Percentiles rank a stretch among this genome's conserved stretches.
Evolutionary conservation across 2,329 filamentous ascomycete genomes (phyloP).

Genomic region (Ophiognomonia clavigignenti-juglandacearum): DNA sequence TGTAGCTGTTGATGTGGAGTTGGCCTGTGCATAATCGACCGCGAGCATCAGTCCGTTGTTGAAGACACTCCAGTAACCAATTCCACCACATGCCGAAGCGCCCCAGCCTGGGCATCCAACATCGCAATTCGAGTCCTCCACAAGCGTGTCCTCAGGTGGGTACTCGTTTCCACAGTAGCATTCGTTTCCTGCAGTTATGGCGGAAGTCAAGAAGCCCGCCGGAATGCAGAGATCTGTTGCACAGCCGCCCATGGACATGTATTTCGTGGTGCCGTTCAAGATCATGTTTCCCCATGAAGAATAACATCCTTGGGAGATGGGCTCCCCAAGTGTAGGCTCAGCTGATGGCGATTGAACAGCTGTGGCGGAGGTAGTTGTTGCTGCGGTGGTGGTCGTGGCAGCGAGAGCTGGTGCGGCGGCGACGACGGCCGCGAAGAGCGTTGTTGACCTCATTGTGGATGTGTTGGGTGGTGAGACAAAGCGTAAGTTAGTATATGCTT

Average conservation of each 20-base stretch:
- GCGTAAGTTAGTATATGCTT: not conserved
- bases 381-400: slow-evolving; percentile 9
- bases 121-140: slow-evolving; percentile 57
- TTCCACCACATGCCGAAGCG: slow-evolving; percentile 56
- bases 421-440: slow-evolving; percentile 6
- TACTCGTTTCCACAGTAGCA: slow-evolving; percentile 73
- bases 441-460: slow-evolving; percentile 14
- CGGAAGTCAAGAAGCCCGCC: slow-evolving; percentile 53
- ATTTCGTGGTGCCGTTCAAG: slow-evolving; percentile 21
- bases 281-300: slow-evolving; percentile 35
- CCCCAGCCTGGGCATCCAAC: slow-evolving; percentile 60
- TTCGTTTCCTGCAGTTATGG: slow-evolving; percentile 51
- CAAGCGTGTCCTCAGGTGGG: slow-evolving; percentile 52
- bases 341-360: slow-evolving; percentile 32
- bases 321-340: slow-evolving; percentile 30
- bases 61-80: slow-evolving; percentile 41
- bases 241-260: slow-evolving; percentile 40
- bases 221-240: slow-evolving; percentile 31
- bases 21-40: slow-evolving; percentile 28
- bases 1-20: slow-evolving; percentile 23
- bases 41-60: slow-evolving; percentile 43
- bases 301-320: slow-evolving; percentile 49
- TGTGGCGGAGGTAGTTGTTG: slow-evolving; percentile 11
- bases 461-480: not conserved
- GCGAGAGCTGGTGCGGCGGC: slow-evolving; percentile 9